Conservation (phyloP, 75 land plant species). For the Cryptomeria japonica region DNA sequence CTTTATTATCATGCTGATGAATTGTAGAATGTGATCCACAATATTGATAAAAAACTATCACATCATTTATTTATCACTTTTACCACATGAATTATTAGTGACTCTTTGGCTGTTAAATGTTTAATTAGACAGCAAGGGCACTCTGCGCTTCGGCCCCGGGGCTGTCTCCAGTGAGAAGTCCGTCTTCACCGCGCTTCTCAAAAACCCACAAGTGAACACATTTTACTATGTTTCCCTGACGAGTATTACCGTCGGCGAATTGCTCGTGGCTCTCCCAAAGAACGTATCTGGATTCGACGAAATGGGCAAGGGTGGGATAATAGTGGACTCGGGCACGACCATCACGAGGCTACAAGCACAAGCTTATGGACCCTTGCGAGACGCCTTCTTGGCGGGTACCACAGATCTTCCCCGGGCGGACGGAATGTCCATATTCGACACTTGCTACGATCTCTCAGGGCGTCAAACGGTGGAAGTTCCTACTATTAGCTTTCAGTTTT, state of each 20-base stretch:
- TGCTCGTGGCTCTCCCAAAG: slow-evolving; percentile 44
- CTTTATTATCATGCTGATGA: too few relatives aligned
- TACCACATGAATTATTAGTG: too few relatives aligned
- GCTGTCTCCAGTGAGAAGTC: slow-evolving; percentile 39
- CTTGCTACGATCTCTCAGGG: slow-evolving; percentile 62
- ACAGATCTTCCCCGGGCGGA: slow-evolving; percentile 31
- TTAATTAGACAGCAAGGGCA: slow-evolving; percentile 15
- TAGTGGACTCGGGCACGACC: slow-evolving; percentile 78
- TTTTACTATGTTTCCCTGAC: slow-evolving; percentile 76
- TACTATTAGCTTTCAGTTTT: slow-evolving; percentile 60
- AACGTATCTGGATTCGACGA: slow-evolving; percentile 27
- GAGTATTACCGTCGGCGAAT: slow-evolving; percentile 71
- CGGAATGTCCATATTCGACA: slow-evolving; percentile 63
- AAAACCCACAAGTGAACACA: slow-evolving; percentile 53
- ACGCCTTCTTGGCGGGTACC: slow-evolving; percentile 46
- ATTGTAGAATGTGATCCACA: too few relatives aligned
- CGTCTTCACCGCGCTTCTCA: slow-evolving; percentile 54
- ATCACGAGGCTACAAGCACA: slow-evolving; percentile 56
- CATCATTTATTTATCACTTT: too few relatives aligned
- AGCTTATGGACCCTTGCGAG: slow-evolving; percentile 60
- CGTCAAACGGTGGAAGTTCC: slow-evolving; percentile 50
- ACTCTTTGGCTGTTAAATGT: too few relatives aligned
- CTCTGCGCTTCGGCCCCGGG: slow-evolving; percentile 46
- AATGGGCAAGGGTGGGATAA: slow-evolving; percentile 55
- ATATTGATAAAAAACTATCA: too few relatives aligned